phyloP scores from a whole-genome alignment of 2,329 filamentous ascomycete species.

The Ceratocystis cacaofunesta region DNA sequence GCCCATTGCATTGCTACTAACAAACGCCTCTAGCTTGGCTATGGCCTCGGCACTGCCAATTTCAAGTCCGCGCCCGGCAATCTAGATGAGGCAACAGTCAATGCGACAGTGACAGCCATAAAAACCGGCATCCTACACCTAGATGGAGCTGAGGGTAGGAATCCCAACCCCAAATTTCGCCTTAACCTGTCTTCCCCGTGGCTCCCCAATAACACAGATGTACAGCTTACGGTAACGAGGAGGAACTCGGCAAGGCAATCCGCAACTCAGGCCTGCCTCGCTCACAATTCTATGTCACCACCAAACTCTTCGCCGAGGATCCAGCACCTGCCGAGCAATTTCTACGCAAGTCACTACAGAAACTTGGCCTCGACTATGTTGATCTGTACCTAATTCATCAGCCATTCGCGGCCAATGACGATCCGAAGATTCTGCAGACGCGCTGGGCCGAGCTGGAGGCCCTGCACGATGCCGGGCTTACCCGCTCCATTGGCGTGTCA shows the following conservation, averaged over 20 bases:
- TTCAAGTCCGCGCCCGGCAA: constrained; percentile 37
- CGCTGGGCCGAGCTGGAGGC: constrained; percentile 48
- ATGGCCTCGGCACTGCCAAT: constrained; percentile 55
- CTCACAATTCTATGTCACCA: constrained; percentile 53
- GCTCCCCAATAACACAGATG: background rate
- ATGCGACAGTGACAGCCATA: constrained; percentile 45
- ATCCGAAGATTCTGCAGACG: constrained; percentile 32
- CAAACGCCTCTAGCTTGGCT: constrained; percentile 41
- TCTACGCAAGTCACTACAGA: constrained; percentile 45
- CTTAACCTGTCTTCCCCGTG: background rate
- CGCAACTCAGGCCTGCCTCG: constrained; percentile 49
- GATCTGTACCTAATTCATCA: constrained; percentile 54
- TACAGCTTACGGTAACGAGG: constrained; percentile 47
- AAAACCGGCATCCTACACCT: constrained; percentile 56
- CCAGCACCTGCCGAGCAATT: constrained; percentile 33
- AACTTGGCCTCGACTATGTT: constrained; percentile 54
- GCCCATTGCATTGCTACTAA: background rate
- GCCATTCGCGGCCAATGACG: constrained; percentile 36
- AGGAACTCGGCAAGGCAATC: constrained; percentile 58
- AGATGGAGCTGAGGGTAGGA: constrained; percentile 55
- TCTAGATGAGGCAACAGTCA: constrained; percentile 38
- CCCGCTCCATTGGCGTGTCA: constrained; percentile 59
- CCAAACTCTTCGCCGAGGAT: constrained; percentile 35
- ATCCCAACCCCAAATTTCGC: no score
- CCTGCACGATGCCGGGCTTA: constrained; percentile 51